These are phyloP conservation scores for Cynanchum wilfordii DNA, from an alignment of 257 asterid genomes.

Conservation along the genomic window DNA sequence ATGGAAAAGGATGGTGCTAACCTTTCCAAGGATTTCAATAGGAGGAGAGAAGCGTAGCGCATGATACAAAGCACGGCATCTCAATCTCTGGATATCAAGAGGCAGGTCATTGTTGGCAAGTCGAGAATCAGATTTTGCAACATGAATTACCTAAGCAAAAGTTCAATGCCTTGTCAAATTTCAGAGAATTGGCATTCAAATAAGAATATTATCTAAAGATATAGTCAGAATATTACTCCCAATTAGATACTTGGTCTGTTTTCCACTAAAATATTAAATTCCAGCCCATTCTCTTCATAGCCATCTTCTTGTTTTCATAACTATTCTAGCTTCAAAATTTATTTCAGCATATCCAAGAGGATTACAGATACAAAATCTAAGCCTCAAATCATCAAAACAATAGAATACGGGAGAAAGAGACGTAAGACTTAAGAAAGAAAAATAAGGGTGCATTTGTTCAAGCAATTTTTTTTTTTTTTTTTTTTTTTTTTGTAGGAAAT, in stretches of 20 bases:
- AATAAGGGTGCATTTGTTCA: not conserved
- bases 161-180: constrained; percentile 7
- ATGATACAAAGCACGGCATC: constrained; percentile 89
- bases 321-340: not conserved
- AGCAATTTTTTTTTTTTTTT: not conserved
- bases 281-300: not conserved
- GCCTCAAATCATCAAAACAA: not conserved
- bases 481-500: too few species aligned
- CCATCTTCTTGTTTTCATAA: not conserved
- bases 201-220: not conserved
- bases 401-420: not conserved
- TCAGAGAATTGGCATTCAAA: not conserved
- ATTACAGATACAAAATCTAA: not conserved
- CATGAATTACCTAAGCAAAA: constrained; percentile 73
- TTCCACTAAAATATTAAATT: not conserved
- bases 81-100: constrained; percentile 87
- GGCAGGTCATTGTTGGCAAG: constrained; percentile 96
- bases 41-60: constrained; percentile 82
- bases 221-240: not conserved
- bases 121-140: constrained; percentile 89
- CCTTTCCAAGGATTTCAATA: constrained; percentile 83
- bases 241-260: not conserved
- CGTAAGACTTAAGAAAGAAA: too few species aligned
- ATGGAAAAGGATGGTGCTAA: constrained; percentile 29
- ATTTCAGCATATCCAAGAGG: not conserved